Evolutionary conservation across 768 basidiomycete genomes (phyloP), one percentile per base, ranked within the genome.

Genomic region (Flagelloscypha sp.): DNA sequence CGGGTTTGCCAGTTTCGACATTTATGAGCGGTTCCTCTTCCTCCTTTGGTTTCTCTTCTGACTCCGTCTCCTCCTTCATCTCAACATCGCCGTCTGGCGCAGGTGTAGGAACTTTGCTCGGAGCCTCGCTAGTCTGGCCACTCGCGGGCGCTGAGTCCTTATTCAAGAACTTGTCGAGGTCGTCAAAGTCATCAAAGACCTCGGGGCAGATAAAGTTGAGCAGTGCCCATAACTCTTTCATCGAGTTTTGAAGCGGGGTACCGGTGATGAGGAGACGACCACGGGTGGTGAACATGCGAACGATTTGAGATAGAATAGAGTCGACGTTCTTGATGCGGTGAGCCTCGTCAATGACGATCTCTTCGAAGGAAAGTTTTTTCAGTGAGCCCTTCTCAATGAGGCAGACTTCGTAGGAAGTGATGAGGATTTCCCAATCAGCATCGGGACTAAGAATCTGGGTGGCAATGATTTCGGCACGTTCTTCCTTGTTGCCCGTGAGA

Each of bases 241-340:
- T 57, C 58, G 84, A 97, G 62, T 99, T 99, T 61, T 95, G 94
- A 28, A 97, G 64, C 1, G 94, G 94, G 4, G 94, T 99, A 12
- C 93, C 95, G 2, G 94, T 99, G 48, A 99, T 98, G 35, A 99
- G 70, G 37, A 99, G 62, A 27, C 95, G 70, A 0, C 90, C 93
- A 20, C 93, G 76, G 27, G 84, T 86, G 48, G 76, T 73, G 61
- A 97, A 98, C 3, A 84, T 66, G 32, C 94, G 76, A 31, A 98
- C 89, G 50, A 99, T 97, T 59, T 95, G 89, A 11, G 82, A 81
- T 11, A 99, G 73, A 49, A 98, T 83, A 9, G 89, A 94, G 56
- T 97, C 89, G 47, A 94, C 92, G 55, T 98, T 98, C 66, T 98
- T 98, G 72, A 99, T 99, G 16, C 95, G 84, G 53, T 99, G 94